Base-by-base conservation (phyloP, 306 rosid species). In the Castanea mollissima region DNA sequence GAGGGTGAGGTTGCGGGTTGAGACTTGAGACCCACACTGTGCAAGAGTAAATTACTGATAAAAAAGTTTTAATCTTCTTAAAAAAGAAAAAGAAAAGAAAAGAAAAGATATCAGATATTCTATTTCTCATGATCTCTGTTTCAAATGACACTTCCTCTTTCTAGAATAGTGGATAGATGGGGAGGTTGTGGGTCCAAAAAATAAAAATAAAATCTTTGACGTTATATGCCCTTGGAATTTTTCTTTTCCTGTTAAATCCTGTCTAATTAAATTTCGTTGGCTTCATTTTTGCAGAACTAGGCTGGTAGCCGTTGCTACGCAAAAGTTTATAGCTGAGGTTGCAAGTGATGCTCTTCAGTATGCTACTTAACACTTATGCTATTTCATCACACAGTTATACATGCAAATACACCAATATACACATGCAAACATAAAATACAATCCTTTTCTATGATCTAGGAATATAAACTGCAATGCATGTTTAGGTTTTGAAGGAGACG, bases 271-370 rank as follows among this genome's bases (percentile, higher is more conserved):
- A 63, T 19, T 38, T 63, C 11, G 60, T 72, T 70, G 27, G 74
- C 3, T 7, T 55, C 56, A 4, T 25, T 69, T 32, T 85, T 55
- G 65, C 92, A 93, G 96, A 86, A 89, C 90, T 74, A 88, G 97
- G 79, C 80, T 91, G 71, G 96, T 93, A 55, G 97, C 94, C 68
- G 94, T 91, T 78, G 97, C 97, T 71, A 89, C 94, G 7, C 96
- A 93, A 86, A 93, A 91, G 85, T 93, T 93, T 85, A 96, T 93
- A 41, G 93, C 92, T 34, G 97, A 91, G 83, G 92, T 93, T 79
- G 96, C 96, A 19, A 90, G 85, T 21, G 91, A 89, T 79, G 92
- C 93, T 58, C 94, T 90, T 74, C 89, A 79, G 94, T 89, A 90
- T 80, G 91, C 79, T 60, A 4, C 74, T 70, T 63, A 34, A 31